Evolutionary conservation across 1,139 yeast genomes (phyloP).

Genomic region (Sugiyamaella sp.): DNA sequence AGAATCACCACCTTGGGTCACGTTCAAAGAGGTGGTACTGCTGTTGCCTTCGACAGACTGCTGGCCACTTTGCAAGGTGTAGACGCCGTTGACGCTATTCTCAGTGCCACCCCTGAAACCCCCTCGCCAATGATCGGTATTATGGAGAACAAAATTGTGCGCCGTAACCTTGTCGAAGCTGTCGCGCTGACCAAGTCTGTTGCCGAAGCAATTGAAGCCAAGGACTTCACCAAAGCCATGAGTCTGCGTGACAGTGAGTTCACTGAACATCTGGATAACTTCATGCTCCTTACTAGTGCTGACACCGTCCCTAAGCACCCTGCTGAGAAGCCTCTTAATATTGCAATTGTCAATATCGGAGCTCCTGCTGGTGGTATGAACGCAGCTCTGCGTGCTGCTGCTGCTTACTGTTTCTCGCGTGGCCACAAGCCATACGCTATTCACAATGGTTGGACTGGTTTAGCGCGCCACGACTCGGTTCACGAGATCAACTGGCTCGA

Average conservation of each 20-base stretch:
- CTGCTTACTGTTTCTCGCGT: slow-evolving; percentile 83
- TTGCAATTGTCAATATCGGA: slow-evolving; percentile 89
- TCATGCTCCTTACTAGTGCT: slow-evolving; percentile 65
- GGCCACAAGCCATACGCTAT: slow-evolving; percentile 91
- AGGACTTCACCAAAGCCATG: slow-evolving; percentile 87
- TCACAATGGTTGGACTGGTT: slow-evolving; percentile 91
- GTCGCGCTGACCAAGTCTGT: slow-evolving; percentile 83
- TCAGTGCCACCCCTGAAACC: slow-evolving; percentile 83
- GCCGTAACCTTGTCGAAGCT: slow-evolving; percentile 85
- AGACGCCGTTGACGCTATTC: slow-evolving; percentile 92
- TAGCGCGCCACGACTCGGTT: slow-evolving; percentile 78
- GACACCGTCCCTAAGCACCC: slow-evolving; percentile 54
- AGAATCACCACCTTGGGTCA: slow-evolving; percentile 95
- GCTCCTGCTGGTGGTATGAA: slow-evolving; percentile 98
- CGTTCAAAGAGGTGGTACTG: slow-evolving; percentile 98
- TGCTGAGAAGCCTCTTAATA: slow-evolving; percentile 53
- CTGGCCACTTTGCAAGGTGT: slow-evolving; percentile 96
- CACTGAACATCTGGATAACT: slow-evolving; percentile 74
- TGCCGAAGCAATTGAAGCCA: slow-evolving; percentile 77
- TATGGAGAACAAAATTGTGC: slow-evolving; percentile 80
- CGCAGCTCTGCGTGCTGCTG: slow-evolving; percentile 89
- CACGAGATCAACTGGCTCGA: slow-evolving; percentile 79
- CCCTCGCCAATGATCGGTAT: slow-evolving; percentile 97
- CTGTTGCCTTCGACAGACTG: slow-evolving; percentile 90
- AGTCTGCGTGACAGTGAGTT: slow-evolving; percentile 84